Base-by-base conservation (phyloP, 139 green algal species). In the Chlamydomonas asymmetrica region DNA sequence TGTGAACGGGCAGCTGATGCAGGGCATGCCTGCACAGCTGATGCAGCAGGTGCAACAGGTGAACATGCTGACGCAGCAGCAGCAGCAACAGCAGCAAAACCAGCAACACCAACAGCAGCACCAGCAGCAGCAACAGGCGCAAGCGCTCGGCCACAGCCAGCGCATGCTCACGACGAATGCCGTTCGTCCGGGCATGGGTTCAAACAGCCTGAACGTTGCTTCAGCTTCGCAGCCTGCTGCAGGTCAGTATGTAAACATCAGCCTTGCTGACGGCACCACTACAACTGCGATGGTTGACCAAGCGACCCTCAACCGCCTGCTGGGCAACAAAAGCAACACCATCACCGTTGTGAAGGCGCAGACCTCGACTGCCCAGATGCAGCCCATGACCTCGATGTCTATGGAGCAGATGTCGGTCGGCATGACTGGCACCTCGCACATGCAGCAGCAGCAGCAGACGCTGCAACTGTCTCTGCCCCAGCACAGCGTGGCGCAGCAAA, bases 221-320 rank as follows among this genome's bases (percentile, higher is more conserved):
- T n/a, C n/a, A n/a, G n/a, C n/a, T n/a, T n/a, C n/a, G n/a, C 45
- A 32, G 49, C 8, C 9, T 3, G 5, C 61, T 49, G 61, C 61
- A 66, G 37, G 70, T 76, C 5, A n/a, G n/a, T n/a, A n/a, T n/a
- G 70, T 76, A 39, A 76, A 67, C 54, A 76, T 77, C 34, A 77
- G 59, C 27, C 43, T 77, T 23, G 40, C 41, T 10, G 71, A 77
- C n/a, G 71, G 71, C 40, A 77, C 71, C 34, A 70, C 71, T 3
- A 43, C 71, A 0, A 77, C 59, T 2, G 62, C 71, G 3, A 25
- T 77, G 10, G 52, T 77, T 57, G 71, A 77, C n/a, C 41, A 62
- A 22, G 41, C 43, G 5, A 63, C 59, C 10, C 59, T 77, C 23
- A 10, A 43, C 16, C 71, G 59, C 9, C 61, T 77, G 71, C 71